These are phyloP conservation scores for Ceratocystis cacaofunesta DNA, from an alignment of 2,329 filamentous ascomycete species.

Conservation along the genomic window DNA sequence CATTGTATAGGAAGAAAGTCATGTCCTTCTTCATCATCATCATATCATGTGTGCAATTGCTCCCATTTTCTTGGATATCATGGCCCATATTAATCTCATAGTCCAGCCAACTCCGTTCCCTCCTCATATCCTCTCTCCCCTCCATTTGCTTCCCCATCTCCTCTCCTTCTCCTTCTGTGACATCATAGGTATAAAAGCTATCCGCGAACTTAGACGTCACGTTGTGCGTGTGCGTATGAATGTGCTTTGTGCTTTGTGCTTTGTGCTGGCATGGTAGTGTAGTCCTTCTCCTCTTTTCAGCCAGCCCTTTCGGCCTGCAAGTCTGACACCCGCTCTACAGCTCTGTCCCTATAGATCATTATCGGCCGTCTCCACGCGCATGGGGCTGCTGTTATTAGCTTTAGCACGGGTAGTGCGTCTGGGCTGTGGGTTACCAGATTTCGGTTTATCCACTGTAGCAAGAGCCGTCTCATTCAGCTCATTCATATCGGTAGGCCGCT, in stretches of 20 bases:
- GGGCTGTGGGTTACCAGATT: neutral
- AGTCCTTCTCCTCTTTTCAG: neutral
- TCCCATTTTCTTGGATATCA: conserved; percentile 5
- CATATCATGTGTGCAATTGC: conserved; percentile 2
- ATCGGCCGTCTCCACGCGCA: conserved; percentile 9
- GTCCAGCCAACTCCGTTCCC: neutral
- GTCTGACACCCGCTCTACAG: no score
- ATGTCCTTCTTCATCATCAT: neutral
- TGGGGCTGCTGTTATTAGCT: conserved; percentile 13
- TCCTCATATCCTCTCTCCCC: no score
- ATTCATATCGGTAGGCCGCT: conserved; percentile 62
- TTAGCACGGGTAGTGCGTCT: neutral
- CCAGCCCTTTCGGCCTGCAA: neutral
- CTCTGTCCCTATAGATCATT: neutral
- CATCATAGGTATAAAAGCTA: conserved; percentile 1
- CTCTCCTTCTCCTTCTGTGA: neutral
- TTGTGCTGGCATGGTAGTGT: neutral
- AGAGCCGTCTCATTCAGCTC: conserved; percentile 66
- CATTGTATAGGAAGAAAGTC: neutral
- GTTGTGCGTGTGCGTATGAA: neutral
- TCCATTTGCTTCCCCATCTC: no score
- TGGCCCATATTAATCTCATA: conserved; percentile 1
- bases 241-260: no score
- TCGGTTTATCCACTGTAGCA: conserved; percentile 29
- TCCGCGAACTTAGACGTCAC: neutral